phyloP scores from a whole-genome alignment of 2,329 filamentous ascomycete genomes.

The Ophiocordyceps australis region DNA sequence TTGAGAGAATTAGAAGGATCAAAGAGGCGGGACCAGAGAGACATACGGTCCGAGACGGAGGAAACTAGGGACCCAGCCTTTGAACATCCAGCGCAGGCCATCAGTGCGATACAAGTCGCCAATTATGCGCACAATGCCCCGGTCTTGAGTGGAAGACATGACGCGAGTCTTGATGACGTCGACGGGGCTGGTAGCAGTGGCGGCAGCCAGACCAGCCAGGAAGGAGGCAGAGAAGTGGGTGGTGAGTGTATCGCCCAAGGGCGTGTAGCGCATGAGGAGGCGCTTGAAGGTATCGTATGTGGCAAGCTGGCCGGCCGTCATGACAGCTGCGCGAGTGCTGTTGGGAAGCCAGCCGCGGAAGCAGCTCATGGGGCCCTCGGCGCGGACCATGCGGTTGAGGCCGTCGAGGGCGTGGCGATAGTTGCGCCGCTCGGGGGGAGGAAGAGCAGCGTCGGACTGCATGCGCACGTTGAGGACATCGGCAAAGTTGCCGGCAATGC shows the following conservation, averaged over 20 bases:
- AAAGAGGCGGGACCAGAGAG: background rate
- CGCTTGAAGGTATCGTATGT: constrained; percentile 73
- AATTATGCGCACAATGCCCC: constrained; percentile 39
- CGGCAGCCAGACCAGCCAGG: constrained; percentile 65
- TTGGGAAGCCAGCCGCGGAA: constrained; percentile 82
- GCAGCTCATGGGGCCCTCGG: constrained; percentile 59
- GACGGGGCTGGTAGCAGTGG: constrained; percentile 68
- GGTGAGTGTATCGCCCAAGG: constrained; percentile 48
- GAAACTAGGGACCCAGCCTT: constrained; percentile 72
- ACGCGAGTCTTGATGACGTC: constrained; percentile 82
- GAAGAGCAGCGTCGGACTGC: constrained; percentile 80
- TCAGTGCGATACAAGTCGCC: constrained; percentile 50
- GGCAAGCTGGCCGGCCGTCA: constrained; percentile 73
- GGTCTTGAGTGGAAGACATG: constrained; percentile 46
- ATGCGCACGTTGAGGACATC: constrained; percentile 97
- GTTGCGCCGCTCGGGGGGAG: constrained; percentile 55
- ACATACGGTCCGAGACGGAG: constrained; percentile 44
- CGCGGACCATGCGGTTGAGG: constrained; percentile 66
- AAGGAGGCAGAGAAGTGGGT: constrained; percentile 68
- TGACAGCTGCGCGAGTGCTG: constrained; percentile 61
- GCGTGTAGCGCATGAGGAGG: constrained; percentile 45
- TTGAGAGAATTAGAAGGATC: constrained; percentile 3
- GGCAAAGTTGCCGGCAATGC: constrained; percentile 80
- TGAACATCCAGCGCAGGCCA: constrained; percentile 70
- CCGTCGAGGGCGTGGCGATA: constrained; percentile 84